Evolutionary conservation across 257 asterid genomes (phyloP).

Genomic region (Solanum sejunctum): DNA sequence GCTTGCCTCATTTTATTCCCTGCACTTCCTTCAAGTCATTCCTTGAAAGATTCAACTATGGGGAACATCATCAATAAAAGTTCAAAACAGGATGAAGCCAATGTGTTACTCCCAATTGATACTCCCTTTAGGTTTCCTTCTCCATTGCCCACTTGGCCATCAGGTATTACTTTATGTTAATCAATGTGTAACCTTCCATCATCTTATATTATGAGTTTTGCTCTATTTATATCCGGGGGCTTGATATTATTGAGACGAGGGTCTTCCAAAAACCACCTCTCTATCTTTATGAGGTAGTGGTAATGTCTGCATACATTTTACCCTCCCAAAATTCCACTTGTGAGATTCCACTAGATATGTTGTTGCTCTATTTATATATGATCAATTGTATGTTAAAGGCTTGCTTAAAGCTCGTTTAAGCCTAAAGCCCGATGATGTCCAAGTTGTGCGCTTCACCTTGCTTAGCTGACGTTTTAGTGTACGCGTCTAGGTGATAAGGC

Average conservation of each 20-base stretch:
- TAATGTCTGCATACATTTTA: too few species aligned
- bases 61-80: constrained; percentile 23
- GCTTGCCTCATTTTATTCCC: constrained; percentile 6
- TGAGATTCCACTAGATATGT: too few species aligned
- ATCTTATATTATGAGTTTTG: not conserved
- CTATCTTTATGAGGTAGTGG: too few species aligned
- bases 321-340: too few species aligned
- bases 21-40: constrained; percentile 8
- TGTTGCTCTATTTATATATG: not conserved
- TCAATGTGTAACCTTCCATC: not conserved
- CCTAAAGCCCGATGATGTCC: not conserved
- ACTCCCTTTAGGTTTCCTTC: constrained; percentile 51
- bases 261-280: too few species aligned
- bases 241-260: too few species aligned
- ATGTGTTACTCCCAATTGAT: constrained; percentile 35
- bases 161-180: constrained; percentile 25
- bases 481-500: not conserved
- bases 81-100: not conserved
- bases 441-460: not conserved
- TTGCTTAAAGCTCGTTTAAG: not conserved
- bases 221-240: not conserved
- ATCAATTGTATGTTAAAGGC: not conserved
- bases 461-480: not conserved
- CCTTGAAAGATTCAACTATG: constrained; percentile 15
- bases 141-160: constrained; percentile 62